Evolutionary conservation across 108 stramenopile genomes (phyloP).

Genomic region (Cyclotella kingstonii): DNA sequence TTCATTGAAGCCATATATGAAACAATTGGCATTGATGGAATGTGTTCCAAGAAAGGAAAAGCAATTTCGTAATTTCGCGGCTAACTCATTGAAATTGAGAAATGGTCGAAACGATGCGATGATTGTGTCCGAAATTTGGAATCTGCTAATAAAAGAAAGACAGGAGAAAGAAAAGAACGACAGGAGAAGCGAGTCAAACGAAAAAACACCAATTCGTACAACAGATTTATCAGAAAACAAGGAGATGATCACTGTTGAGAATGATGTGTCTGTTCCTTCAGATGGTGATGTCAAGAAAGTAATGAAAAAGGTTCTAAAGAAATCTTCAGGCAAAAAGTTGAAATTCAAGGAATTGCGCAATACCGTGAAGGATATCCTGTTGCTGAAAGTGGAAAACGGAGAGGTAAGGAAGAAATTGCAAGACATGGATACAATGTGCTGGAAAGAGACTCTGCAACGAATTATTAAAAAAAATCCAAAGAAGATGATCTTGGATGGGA

Average conservation of each 20-base stretch:
- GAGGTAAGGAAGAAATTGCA: constrained; percentile 16
- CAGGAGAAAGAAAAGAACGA: constrained; percentile 21
- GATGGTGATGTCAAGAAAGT: constrained; percentile 42
- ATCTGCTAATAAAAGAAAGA: constrained; percentile 49
- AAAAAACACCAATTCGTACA: constrained; percentile 4
- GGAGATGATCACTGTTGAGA: background rate
- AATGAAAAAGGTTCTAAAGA: constrained; percentile 77
- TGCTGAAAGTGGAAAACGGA: constrained; percentile 14
- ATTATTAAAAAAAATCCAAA: constrained; percentile 33
- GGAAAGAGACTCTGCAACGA: constrained; percentile 17
- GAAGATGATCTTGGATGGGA: constrained; percentile 39
- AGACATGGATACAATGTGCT: background rate
- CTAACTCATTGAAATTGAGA: constrained; percentile 73
- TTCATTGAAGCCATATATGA: constrained; percentile 54
- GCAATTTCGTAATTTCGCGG: constrained; percentile 87
- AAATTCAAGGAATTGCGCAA: constrained; percentile 61
- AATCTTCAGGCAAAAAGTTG: constrained; percentile 57
- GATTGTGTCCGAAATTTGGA: constrained; percentile 73
- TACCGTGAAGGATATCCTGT: constrained; percentile 41
- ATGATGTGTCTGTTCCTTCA: constrained; percentile 12
- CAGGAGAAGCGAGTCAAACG: background rate
- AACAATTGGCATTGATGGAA: constrained; percentile 54
- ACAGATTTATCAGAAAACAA: constrained; percentile 9
- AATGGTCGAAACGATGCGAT: constrained; percentile 36
- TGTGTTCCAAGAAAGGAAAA: constrained; percentile 90